Conservation (phyloP, 2,329 filamentous ascomycete genomes). For the Claviceps purpurea region DNA sequence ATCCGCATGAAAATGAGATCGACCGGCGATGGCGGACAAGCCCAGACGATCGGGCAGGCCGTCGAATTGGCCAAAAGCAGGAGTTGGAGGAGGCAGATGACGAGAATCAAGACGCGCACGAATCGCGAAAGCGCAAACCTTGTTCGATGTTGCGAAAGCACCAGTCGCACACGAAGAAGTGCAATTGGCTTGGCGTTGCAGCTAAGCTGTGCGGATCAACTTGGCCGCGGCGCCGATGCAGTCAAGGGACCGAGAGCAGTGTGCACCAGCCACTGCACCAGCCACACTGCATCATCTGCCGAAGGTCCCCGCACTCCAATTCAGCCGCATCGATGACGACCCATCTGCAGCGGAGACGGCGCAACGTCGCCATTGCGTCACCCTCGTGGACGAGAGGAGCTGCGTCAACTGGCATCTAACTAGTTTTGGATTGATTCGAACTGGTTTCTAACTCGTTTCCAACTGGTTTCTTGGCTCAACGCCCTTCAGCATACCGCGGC, state of each 20-base stretch:
- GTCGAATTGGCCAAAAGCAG: neutral
- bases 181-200: no score
- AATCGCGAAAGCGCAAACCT: neutral
- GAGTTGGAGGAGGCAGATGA: neutral
- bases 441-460: conserved; percentile 1
- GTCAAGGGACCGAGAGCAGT: neutral
- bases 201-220: neutral
- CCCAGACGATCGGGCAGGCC: neutral
- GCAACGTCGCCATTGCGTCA: conserved; percentile 9
- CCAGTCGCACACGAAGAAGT: neutral
- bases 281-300: no score
- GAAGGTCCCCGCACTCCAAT: neutral
- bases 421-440: no score
- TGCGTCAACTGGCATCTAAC: neutral
- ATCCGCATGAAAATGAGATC: conserved; percentile 3
- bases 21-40: neutral
- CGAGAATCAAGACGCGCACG: neutral
- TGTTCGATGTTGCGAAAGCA: neutral
- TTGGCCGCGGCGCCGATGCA: neutral
- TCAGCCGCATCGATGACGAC: neutral
- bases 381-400: neutral
- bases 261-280: no score
- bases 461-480: neutral
- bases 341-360: neutral
- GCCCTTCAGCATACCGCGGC: neutral